Evolutionary conservation across 2,329 filamentous ascomycete species (phyloP), one percentile per base, ranked within the genome.

Genomic region (Fusarium devonianum): DNA sequence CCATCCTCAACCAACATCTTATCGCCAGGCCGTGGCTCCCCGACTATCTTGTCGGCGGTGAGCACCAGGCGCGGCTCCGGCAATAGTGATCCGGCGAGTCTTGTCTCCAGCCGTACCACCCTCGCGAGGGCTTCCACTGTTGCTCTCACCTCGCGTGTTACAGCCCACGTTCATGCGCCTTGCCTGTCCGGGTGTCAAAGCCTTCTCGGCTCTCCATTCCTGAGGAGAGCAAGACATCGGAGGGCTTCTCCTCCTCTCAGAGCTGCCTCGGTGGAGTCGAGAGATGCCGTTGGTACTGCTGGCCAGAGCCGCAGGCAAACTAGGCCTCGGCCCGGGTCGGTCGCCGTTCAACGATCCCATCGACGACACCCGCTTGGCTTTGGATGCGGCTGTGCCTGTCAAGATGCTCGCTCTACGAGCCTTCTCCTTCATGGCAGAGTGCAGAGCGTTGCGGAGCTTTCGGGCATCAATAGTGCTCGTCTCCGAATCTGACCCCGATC

Each of bases 281-380:
- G 79, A 82, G 60, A 85, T 80, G 32, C 81, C 82, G 64, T 83
- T 83, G 6, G 78, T 73, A 57, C 70, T 75, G 60, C 78, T 81
- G 6, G 80, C 73, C 29, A 78, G 67, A 11, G 73, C 64, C 2
- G 74, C 72, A 18, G 75, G 69, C 65, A 79, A 73, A 63, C 66
- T 69, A 45, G 69, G 63, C 51, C 67, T 66, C 42, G 65, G 58
- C 6, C 61, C 63, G 1, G 37, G 16, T 5, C 68, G 60, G 5
- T 69, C 67, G 29, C 67, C 55, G 14, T 60, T 58, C 16, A 71
- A 45, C 7, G 72, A 72, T 10, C 77, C 73, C 40, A 77, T 65
- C 1, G 79, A 78, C 1, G 79, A 80, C 7, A 78, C 67, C 19
- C 79, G 74, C 55, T 73, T 71, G 10, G 72, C 70, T 37, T 65